A percentile compares a stretch with the other conserved stretches of the same genome.
Evolutionary conservation across 2,329 filamentous ascomycete genomes (phyloP).

Genomic region (Leptographium lundbergii): DNA sequence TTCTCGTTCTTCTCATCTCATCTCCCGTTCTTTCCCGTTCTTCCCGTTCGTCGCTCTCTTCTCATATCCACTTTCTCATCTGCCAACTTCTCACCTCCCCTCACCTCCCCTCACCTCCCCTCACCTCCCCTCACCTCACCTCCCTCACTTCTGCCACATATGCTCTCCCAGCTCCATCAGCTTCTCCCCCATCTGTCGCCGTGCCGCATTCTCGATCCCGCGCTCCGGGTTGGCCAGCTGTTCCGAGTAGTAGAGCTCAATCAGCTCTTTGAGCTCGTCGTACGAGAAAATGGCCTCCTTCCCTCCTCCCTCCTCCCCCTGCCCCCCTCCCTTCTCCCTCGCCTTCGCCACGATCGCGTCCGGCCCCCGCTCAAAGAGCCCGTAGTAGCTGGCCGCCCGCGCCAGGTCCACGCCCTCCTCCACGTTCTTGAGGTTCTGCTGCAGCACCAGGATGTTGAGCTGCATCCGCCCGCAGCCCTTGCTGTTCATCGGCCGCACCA

Average conservation of each 20-base stretch:
- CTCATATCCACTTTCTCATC: too few relatives aligned
- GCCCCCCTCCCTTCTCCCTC: conserved; percentile 28
- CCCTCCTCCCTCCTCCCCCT: conserved; percentile 12
- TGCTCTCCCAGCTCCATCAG: conserved; percentile 57
- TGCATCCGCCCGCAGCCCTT: conserved; percentile 79
- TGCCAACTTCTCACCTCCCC: too few relatives aligned
- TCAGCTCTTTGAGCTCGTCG: conserved; percentile 51
- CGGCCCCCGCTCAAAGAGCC: conserved; percentile 51
- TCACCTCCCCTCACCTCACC: background rate
- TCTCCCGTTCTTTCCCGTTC: too few relatives aligned
- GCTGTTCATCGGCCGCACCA: conserved; percentile 71
- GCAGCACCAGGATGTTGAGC: conserved; percentile 85
- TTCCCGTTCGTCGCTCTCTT: too few relatives aligned
- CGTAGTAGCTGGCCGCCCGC: conserved; percentile 54
- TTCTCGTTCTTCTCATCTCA: too few relatives aligned
- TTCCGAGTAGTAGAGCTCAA: conserved; percentile 59
- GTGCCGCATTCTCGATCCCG: conserved; percentile 53
- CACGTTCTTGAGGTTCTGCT: conserved; percentile 94
- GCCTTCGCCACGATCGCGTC: conserved; percentile 53
- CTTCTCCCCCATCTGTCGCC: conserved; percentile 58
- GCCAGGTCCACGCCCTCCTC: conserved; percentile 56
- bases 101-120: too few relatives aligned
- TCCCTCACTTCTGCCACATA: conserved; percentile 48
- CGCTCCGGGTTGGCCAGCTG: conserved; percentile 52
- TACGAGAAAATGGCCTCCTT: conserved; percentile 40